phyloP scores from a whole-genome alignment of 176 grass and related monocot species.

The Melocanna baccifera region DNA sequence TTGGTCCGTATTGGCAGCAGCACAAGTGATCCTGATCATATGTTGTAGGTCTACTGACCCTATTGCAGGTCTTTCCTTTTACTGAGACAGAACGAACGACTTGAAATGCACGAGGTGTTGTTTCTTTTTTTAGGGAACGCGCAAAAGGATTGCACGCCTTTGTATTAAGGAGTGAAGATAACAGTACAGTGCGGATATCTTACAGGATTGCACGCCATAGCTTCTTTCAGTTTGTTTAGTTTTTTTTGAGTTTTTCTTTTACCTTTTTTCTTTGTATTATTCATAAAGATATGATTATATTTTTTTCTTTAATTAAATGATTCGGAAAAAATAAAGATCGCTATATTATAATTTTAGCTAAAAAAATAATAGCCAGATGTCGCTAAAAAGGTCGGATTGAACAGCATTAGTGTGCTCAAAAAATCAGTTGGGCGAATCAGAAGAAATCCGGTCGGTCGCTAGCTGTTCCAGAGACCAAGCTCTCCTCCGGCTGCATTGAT shows the following conservation, averaged over 20 bases:
- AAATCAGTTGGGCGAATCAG: conserved; percentile 10
- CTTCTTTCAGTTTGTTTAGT: too few relatives aligned
- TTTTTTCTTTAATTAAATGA: too few relatives aligned
- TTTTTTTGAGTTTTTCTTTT: too few relatives aligned
- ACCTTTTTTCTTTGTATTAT: too few relatives aligned
- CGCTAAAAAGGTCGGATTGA: too few relatives aligned
- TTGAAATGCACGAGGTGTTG: not conserved
- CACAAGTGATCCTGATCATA: not conserved
- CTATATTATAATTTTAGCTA: accelerated
- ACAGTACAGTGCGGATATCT: too few relatives aligned
- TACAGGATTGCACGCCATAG: too few relatives aligned
- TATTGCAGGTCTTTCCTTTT: not conserved
- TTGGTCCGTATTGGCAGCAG: not conserved
- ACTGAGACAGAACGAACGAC: not conserved
- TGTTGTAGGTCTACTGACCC: not conserved
- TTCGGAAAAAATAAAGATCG: accelerated
- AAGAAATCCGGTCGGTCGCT: not conserved
- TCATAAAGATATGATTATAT: too few relatives aligned
- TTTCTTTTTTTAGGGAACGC: too few relatives aligned
- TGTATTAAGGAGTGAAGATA: too few relatives aligned
- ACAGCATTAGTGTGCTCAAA: not conserved
- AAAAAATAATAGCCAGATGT: too few relatives aligned
- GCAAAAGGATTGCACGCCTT: too few relatives aligned
- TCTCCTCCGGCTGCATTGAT: conserved; percentile 27
- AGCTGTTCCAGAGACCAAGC: not conserved